Evolutionary conservation across 1,284 basidiomycete species (phyloP).

Genomic region (Chalciporus sp.): DNA sequence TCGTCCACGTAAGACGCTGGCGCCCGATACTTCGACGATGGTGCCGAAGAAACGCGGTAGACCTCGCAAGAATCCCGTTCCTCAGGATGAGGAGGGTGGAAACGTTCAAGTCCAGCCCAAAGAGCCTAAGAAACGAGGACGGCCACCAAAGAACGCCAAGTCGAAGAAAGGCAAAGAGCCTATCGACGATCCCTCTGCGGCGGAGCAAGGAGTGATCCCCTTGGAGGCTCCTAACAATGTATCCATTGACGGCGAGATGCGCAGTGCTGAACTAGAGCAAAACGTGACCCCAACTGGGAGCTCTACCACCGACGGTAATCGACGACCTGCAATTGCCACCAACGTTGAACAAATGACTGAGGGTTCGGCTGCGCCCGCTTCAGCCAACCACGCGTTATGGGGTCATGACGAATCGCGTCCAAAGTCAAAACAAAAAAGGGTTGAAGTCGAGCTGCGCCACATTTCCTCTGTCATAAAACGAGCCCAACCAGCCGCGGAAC

Average conservation of each 20-base stretch:
- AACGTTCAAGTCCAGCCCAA: not conserved
- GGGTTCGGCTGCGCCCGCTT: not conserved
- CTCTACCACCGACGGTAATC: not conserved
- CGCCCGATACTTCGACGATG: conserved; percentile 7
- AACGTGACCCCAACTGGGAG: not conserved
- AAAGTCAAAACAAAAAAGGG: not conserved
- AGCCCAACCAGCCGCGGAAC: not conserved
- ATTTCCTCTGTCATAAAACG: conserved; percentile 3
- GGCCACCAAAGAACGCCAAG: conserved; percentile 33
- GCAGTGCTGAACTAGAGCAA: not conserved
- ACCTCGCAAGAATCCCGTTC: conserved; percentile 33
- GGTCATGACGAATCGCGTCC: not conserved
- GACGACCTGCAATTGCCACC: not conserved
- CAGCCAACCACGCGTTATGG: not conserved
- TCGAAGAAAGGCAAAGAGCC: not conserved
- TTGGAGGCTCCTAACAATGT: not conserved
- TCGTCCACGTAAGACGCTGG: conserved; percentile 37
- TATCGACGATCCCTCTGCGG: not conserved
- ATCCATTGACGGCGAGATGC: not conserved
- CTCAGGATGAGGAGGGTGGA: conserved; percentile 6
- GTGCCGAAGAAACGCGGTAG: conserved; percentile 35
- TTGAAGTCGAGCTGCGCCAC: not conserved
- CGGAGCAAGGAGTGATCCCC: not conserved
- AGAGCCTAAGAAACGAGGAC: conserved; percentile 39
- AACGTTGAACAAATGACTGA: not conserved